Conservation (phyloP, 2,329 filamentous ascomycete species). For the Raffaelea deltoideospora region DNA sequence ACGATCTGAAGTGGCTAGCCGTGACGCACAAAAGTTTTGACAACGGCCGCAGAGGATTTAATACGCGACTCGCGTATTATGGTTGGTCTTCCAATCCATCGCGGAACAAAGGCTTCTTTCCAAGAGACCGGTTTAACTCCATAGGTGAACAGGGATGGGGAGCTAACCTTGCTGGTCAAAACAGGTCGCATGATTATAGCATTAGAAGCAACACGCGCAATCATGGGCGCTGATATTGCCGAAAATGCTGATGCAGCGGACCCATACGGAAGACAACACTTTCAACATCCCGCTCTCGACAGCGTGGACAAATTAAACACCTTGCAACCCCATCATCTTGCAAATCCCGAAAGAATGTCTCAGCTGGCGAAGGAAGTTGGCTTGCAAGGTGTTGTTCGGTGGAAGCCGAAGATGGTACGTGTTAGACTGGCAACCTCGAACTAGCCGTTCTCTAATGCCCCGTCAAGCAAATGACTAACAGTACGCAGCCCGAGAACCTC, state of each 20-base stretch:
- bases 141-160: too few relatives aligned
- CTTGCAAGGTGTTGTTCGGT: conserved; percentile 56
- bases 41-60: conserved; percentile 84
- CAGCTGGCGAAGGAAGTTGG: conserved; percentile 55
- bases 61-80: conserved; percentile 79
- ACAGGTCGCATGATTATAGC: conserved; percentile 14
- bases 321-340: conserved; percentile 42
- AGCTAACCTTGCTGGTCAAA: not conserved
- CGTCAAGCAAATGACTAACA: not conserved
- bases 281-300: conserved; percentile 53
- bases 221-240: conserved; percentile 10
- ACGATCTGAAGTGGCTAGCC: conserved; percentile 92
- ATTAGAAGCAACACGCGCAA: conserved; percentile 12
- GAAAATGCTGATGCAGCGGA: conserved; percentile 9
- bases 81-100: conserved; percentile 45
- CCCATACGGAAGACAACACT: conserved; percentile 42
- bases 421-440: not conserved
- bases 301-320: conserved; percentile 58
- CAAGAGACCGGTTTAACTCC: not conserved
- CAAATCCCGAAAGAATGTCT: conserved; percentile 51
- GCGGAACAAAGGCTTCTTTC: conserved; percentile 5
- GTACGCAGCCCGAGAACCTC: conserved; percentile 45
- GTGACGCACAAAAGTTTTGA: conserved; percentile 98
- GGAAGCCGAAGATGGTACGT: conserved; percentile 72
- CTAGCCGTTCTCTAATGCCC: not conserved